phyloP scores from a whole-genome alignment of 352 stramenopile genomes.

The Pythium pectinolyticum region DNA sequence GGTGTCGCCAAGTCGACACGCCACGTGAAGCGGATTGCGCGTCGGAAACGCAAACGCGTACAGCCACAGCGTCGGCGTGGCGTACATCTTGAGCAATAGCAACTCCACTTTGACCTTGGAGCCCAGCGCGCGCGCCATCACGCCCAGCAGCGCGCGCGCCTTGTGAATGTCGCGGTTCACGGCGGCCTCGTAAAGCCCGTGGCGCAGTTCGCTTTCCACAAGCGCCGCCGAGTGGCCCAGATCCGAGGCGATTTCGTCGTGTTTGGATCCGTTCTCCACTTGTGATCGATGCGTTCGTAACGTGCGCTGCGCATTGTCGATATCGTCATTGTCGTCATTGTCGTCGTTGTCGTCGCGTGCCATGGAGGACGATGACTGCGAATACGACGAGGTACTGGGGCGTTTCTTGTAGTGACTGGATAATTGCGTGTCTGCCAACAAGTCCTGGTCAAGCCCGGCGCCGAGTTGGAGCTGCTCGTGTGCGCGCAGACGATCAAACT shows the following conservation, averaged over 20 bases:
- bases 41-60: conserved; percentile 72
- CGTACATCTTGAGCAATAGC: conserved; percentile 73
- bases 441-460: conserved; percentile 40
- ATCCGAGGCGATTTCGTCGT: conserved; percentile 1
- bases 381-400: not conserved
- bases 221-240: conserved; percentile 8
- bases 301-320: not conserved
- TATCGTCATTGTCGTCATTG: too few species aligned
- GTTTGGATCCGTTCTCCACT: not conserved
- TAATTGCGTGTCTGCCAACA: conserved; percentile 4
- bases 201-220: conserved; percentile 50
- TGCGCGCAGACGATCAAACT: conserved; percentile 62
- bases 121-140: conserved; percentile 52
- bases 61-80: conserved; percentile 51
- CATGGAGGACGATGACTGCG: too few species aligned
- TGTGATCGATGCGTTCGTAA: not conserved
- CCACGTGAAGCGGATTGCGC: conserved; percentile 73
- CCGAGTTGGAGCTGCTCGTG: conserved; percentile 71
- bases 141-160: conserved; percentile 45
- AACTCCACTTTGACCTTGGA: conserved; percentile 66
- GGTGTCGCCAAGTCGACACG: conserved; percentile 61
- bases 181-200: conserved; percentile 49
- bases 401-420: conserved; percentile 5
- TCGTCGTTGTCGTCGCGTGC: too few species aligned
- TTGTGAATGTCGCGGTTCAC: conserved; percentile 42